phyloP scores from a whole-genome alignment of 805 yeast genomes.

The Metschnikowia aberdeeniae region DNA sequence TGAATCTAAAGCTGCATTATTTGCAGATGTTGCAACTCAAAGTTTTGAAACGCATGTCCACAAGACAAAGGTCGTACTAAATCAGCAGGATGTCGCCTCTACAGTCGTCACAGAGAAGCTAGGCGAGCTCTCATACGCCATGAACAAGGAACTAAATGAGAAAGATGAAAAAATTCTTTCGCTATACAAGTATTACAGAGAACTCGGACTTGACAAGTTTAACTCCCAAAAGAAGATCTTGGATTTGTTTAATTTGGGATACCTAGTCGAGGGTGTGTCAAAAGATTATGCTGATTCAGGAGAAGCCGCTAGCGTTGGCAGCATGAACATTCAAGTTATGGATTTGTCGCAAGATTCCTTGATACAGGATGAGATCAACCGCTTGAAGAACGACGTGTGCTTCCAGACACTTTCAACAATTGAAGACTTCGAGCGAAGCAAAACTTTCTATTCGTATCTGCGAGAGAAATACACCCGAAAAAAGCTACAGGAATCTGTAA shows the following conservation, averaged over 20 bases:
- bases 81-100: conserved; percentile 30
- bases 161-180: conserved; percentile 31
- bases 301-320: conserved; percentile 9
- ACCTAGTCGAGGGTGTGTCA: conserved; percentile 27
- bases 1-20: conserved; percentile 4
- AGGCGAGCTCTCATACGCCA: conserved; percentile 34
- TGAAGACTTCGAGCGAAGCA: conserved; percentile 24
- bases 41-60: conserved; percentile 38
- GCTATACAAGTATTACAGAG: conserved; percentile 24
- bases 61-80: conserved; percentile 32
- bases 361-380: conserved; percentile 38
- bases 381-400: conserved; percentile 37
- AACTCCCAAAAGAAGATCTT: conserved; percentile 27
- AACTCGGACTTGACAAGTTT: conserved; percentile 23
- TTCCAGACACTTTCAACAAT: conserved; percentile 31
- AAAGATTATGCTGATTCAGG: conserved; percentile 13
- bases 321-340: conserved; percentile 6
- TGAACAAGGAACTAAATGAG: conserved; percentile 36
- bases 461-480: conserved; percentile 13
- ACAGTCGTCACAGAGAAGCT: conserved; percentile 36
- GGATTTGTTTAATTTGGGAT: conserved; percentile 29
- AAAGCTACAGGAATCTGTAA: conserved; percentile 4
- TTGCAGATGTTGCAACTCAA: conserved; percentile 16
- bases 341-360: conserved; percentile 30
- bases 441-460: conserved; percentile 9